Base-by-base conservation (phyloP, 192 early-diverging fungal species). In the Backusella parvicylindrica region DNA sequence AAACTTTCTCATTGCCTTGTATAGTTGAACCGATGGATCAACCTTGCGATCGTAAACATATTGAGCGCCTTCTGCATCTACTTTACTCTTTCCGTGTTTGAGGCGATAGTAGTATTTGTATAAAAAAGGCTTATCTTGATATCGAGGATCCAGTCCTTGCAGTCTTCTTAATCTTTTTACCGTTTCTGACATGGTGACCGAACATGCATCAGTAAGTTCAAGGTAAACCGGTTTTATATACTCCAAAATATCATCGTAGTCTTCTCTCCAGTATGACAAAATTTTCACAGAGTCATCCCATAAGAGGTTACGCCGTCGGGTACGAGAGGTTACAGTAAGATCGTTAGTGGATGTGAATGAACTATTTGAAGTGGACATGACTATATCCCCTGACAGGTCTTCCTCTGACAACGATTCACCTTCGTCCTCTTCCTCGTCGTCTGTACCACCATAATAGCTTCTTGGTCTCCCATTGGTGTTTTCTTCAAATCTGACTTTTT, bases 1-100 rank as follows among this genome's bases (percentile, higher is more conserved):
- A 28, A 76, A 80, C 12, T 68, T 60, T 26, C 65, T 32, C 28
- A 80, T 80, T n/a, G 79, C 79, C 13, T 56, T 38, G 8, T 63
- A 31, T 7, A 80, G 38, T 1, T 28, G 49, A 16, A 63, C 8
- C 7, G 79, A 80, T 13, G 64, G 79, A 18, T 80, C 79, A 6
- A 47, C 23, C 2, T 35, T 60, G 3, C 33, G 33, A 6, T 64
- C 74, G 8, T 76, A 76, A 21, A 60, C 15, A 9, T 47, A 40
- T 26, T 30, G 12, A 5, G 21, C 32, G 21, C 21, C 7, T 32
- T 71, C 41, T 47, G 18, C 32, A 26, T 35, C 43, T 7, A 66
- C 33, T 8, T 50, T 60, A 3, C 0, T 40, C 43, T 21, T 37
- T 31, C 68, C 68, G 2, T 41, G 15, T 70, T 70, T 70, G 37